Percentiles rank a stretch among this genome's conserved stretches.
Evolutionary conservation across 495 filamentous ascomycete species (phyloP).

Genomic region (Tuber calosporum): DNA sequence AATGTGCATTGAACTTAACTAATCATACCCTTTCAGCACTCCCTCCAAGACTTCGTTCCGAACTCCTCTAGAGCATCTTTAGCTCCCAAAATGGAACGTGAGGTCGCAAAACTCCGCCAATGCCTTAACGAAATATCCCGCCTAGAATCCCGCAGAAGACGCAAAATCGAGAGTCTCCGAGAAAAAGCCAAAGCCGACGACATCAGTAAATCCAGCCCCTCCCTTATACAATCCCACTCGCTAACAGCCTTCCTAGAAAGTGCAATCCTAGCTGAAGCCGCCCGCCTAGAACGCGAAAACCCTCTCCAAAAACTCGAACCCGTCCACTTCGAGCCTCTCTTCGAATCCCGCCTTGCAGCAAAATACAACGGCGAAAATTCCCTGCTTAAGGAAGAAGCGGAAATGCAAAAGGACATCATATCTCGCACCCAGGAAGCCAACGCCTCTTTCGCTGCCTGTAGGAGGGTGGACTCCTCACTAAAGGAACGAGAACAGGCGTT

Average conservation of each 20-base stretch:
- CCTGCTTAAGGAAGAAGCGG: constrained; percentile 60
- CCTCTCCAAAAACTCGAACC: constrained; percentile 76
- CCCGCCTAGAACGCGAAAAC: constrained; percentile 74
- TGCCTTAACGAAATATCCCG: constrained; percentile 75
- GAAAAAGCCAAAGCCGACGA: constrained; percentile 80
- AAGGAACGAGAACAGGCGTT: constrained; percentile 76
- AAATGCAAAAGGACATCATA: constrained; percentile 67
- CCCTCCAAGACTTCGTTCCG: constrained; percentile 64
- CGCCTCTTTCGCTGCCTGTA: constrained; percentile 60
- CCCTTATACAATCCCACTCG: constrained; percentile 14
- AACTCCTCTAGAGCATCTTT: constrained; percentile 71
- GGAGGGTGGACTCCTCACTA: constrained; percentile 61
- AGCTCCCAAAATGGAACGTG: constrained; percentile 68
- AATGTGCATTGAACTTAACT: background rate
- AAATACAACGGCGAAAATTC: constrained; percentile 71
- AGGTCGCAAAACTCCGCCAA: constrained; percentile 63
- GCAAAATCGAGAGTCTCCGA: constrained; percentile 65
- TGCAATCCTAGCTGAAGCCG: constrained; percentile 71
- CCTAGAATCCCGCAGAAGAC: constrained; percentile 67
- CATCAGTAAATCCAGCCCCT: constrained; percentile 56
- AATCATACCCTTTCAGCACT: constrained; percentile 40
- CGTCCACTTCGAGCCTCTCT: constrained; percentile 83
- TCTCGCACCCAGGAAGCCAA: constrained; percentile 66
- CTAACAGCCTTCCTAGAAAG: constrained; percentile 46
- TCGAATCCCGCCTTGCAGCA: constrained; percentile 65